phyloP scores from a whole-genome alignment of 2,329 filamentous ascomycete genomes.

The Colletotrichum cereale region DNA sequence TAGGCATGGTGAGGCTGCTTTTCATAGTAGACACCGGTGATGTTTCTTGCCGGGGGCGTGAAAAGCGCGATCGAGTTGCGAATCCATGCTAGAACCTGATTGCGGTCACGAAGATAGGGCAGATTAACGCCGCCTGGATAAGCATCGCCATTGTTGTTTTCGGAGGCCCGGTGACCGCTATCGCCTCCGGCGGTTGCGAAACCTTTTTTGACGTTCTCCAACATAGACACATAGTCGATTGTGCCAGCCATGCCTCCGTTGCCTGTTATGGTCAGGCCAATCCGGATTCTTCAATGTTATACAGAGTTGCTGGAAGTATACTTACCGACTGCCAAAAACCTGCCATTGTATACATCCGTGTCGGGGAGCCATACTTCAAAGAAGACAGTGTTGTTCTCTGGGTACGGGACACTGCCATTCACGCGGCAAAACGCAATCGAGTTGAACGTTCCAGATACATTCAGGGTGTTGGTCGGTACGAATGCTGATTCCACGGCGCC shows the following conservation, averaged over 20 bases:
- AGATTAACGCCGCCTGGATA: constrained; percentile 17
- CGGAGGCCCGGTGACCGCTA: constrained; percentile 15
- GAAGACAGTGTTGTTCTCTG: constrained; percentile 18
- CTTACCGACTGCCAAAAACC: constrained; percentile 26
- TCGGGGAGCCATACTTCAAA: constrained; percentile 26
- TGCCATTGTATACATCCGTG: background rate
- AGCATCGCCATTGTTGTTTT: constrained; percentile 19
- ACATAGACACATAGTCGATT: constrained; percentile 20
- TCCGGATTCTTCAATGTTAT: too few species aligned
- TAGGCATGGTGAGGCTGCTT: background rate
- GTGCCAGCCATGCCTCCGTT: constrained; percentile 28
- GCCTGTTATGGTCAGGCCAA: background rate
- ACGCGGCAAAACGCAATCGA: constrained; percentile 6
- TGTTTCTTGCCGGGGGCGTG: constrained; percentile 5
- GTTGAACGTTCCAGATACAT: constrained; percentile 16
- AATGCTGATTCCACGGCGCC: background rate
- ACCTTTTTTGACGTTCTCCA: constrained; percentile 26
- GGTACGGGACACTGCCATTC: constrained; percentile 10
- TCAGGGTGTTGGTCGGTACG: background rate
- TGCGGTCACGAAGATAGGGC: constrained; percentile 14
- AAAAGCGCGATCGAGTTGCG: constrained; percentile 25
- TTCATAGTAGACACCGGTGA: background rate
- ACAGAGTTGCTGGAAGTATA: background rate
- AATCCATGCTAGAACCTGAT: constrained; percentile 33
- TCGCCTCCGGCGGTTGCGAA: constrained; percentile 27